A percentile compares a stretch with the other conserved stretches of the same genome.
Evolutionary conservation across 345 rosid species (phyloP).

Genomic region (Populus euphratica): DNA sequence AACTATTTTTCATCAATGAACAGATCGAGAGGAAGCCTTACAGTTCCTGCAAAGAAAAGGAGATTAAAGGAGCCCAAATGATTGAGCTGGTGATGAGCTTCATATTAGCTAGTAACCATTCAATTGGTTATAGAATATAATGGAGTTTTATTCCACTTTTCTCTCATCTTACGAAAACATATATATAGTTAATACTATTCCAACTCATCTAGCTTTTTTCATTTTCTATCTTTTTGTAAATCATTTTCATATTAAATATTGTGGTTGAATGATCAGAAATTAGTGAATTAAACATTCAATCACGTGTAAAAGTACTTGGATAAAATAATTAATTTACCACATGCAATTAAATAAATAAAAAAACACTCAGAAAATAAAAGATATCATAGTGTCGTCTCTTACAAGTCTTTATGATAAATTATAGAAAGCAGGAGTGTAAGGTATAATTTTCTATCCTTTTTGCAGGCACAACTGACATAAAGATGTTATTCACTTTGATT

Average conservation of each 20-base stretch:
- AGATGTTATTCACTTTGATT: neutral
- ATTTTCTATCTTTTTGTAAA: no score
- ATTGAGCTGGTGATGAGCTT: neutral
- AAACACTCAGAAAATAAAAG: no score
- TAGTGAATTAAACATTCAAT: no score
- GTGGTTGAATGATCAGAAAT: neutral
- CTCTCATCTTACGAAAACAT: no score
- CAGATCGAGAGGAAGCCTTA: neutral
- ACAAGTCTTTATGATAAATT: neutral
- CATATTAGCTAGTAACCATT: neutral
- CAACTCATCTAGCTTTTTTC: no score
- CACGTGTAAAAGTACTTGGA: neutral
- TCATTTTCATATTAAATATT: neutral
- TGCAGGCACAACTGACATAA: neutral
- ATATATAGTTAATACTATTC: no score
- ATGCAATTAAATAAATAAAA: no score
- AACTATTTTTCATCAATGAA: neutral
- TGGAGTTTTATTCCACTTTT: no score
- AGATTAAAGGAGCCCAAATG: neutral
- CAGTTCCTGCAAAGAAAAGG: neutral
- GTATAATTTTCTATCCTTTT: neutral
- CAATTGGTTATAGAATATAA: neutral
- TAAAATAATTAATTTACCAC: neutral
- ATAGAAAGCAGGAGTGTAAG: no score
- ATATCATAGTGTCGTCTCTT: neutral